Evolutionary conservation across 2,329 filamentous ascomycete genomes (phyloP).

Genomic region (Penicillium sp.): DNA sequence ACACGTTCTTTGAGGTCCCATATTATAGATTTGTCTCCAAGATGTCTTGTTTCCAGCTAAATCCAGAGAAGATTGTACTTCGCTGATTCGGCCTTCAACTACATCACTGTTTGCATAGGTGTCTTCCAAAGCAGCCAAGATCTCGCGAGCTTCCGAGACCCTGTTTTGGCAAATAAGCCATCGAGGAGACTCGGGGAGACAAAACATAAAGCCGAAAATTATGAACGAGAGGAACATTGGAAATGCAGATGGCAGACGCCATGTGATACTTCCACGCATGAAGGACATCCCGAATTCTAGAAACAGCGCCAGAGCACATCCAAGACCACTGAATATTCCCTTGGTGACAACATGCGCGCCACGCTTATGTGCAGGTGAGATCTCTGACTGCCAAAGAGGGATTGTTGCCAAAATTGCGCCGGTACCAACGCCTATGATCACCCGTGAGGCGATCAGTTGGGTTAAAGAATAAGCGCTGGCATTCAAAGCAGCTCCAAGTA

Average conservation of each 20-base stretch:
- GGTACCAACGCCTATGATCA: slow-evolving; percentile 21
- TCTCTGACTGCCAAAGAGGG: slow-evolving; percentile 28
- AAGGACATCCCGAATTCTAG: slow-evolving; percentile 29
- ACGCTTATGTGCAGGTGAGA: slow-evolving; percentile 23
- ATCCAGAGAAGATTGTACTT: slow-evolving; percentile 23
- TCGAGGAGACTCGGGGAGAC: slow-evolving; percentile 26
- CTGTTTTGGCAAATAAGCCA: slow-evolving; percentile 24
- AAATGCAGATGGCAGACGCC: slow-evolving; percentile 26
- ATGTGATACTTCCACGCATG: slow-evolving; percentile 14
- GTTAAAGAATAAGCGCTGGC: slow-evolving; percentile 15
- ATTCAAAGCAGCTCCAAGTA: slow-evolving; percentile 20
- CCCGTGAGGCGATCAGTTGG: slow-evolving; percentile 19
- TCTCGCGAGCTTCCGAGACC: slow-evolving; percentile 19
- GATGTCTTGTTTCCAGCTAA: slow-evolving; percentile 12
- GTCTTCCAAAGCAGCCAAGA: slow-evolving; percentile 21
- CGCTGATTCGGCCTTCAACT: slow-evolving; percentile 16
- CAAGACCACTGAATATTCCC: slow-evolving; percentile 24
- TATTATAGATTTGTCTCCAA: slow-evolving; percentile 17
- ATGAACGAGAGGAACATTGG: slow-evolving; percentile 19
- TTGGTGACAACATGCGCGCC: slow-evolving; percentile 28
- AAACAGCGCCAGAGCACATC: slow-evolving; percentile 24
- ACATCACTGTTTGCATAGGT: slow-evolving; percentile 4
- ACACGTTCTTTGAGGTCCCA: slow-evolving; percentile 25
- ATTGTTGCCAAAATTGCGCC: slow-evolving; percentile 23
- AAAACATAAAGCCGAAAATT: slow-evolving; percentile 15